Evolutionary conservation across 2,329 filamentous ascomycete genomes (phyloP).

Genomic region (Aureobasidium sp.): DNA sequence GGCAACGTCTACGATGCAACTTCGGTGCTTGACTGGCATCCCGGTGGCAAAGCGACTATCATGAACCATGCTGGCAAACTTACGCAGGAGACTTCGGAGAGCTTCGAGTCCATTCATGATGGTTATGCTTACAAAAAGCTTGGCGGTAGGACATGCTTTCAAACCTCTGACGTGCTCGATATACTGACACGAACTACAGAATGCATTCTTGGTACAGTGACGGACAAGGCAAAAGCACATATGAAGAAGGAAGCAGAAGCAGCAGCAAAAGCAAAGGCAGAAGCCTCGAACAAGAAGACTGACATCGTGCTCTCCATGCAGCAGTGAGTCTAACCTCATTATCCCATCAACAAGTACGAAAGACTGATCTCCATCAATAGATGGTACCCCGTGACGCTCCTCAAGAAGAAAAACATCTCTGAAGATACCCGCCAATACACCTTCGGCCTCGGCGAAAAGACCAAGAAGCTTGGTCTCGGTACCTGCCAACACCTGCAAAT

Average conservation of each 20-base stretch:
- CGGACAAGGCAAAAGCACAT: slow-evolving; percentile 40
- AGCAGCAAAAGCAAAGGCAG: slow-evolving; percentile 31
- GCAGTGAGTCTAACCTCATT: neutral
- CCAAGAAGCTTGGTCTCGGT: slow-evolving; percentile 38
- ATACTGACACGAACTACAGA: slow-evolving; percentile 27
- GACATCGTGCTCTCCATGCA: slow-evolving; percentile 24
- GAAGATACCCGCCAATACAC: slow-evolving; percentile 41
- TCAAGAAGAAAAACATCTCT: slow-evolving; percentile 32
- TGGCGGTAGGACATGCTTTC: slow-evolving; percentile 25
- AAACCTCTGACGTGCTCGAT: neutral
- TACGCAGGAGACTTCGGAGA: slow-evolving; percentile 41
- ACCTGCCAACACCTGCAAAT: slow-evolving; percentile 47
- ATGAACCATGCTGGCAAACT: slow-evolving; percentile 43
- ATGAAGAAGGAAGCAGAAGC: slow-evolving; percentile 39
- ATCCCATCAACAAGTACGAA: slow-evolving; percentile 21
- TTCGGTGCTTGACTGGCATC: slow-evolving; percentile 41
- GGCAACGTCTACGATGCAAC: slow-evolving; percentile 46
- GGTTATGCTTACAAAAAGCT: slow-evolving; percentile 44
- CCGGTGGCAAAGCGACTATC: slow-evolving; percentile 41
- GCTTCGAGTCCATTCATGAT: slow-evolving; percentile 45
- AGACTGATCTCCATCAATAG: slow-evolving; percentile 26
- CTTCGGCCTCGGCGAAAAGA: slow-evolving; percentile 36
- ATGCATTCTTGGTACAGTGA: slow-evolving; percentile 43
- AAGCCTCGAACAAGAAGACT: slow-evolving; percentile 21
- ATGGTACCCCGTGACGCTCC: slow-evolving; percentile 40